Evolutionary conservation across 2,329 filamentous ascomycete genomes (phyloP).

Genomic region (Paecilomyces fulvus): DNA sequence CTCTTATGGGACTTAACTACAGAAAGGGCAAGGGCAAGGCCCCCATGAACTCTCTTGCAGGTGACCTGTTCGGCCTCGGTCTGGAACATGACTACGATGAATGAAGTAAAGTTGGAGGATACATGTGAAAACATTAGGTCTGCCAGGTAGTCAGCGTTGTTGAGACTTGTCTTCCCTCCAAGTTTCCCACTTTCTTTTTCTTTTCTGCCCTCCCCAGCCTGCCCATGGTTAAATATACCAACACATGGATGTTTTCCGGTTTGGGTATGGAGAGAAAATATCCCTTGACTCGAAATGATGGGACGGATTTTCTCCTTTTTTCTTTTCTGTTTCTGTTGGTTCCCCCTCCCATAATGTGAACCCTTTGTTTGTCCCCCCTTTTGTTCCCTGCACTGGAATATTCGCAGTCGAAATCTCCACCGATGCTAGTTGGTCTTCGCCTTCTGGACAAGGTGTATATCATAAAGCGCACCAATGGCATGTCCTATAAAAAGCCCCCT

Average conservation of each 20-base stretch:
- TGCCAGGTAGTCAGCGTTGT: neutral
- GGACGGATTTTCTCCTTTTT: neutral
- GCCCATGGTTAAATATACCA: neutral
- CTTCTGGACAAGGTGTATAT: neutral
- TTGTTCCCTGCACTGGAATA: neutral
- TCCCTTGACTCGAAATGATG: neutral
- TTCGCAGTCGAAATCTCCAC: neutral
- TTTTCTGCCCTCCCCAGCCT: neutral
- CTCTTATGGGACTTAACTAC: neutral
- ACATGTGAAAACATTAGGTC: neutral
- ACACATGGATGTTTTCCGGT: neutral
- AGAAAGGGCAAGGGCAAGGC: neutral
- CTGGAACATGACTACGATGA: neutral
- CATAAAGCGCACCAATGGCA: neutral
- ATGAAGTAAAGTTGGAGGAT: neutral
- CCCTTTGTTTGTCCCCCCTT: neutral
- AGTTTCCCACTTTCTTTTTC: neutral
- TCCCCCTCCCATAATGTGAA: neutral
- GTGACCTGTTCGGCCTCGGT: neutral
- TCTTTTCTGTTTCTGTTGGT: neutral
- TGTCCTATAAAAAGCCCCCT: neutral
- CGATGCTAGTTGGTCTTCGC: neutral
- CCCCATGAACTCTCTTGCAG: neutral
- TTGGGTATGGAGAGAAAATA: neutral
- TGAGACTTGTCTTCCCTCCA: neutral